Evolutionary conservation across 2,329 filamentous ascomycete genomes (phyloP), one percentile per base, ranked within the genome.

Genomic region (Exophiala bonariae): DNA sequence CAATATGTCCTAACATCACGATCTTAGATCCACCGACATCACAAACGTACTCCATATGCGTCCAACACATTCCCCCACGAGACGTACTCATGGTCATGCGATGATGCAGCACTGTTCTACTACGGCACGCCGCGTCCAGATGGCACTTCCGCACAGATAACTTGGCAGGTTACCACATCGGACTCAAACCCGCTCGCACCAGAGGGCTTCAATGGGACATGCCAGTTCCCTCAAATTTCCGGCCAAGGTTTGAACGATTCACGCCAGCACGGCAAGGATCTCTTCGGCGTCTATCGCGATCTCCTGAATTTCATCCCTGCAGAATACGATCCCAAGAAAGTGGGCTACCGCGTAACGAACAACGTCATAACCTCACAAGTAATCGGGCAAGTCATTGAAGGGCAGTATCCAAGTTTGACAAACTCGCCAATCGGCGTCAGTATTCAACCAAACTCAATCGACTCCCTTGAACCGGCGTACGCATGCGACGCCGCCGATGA

Each of bases 361-460:
- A 93, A 93, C 66, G 75, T 83, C 41, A 92, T 95, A 61, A 93
- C 89, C 2, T 86, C 81, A 59, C 86, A 93, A 66, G 87, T 92
- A 13, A 86, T 85, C 9, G 80, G 84, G 46, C 88, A 89, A 80
- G 65, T 92, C 5, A 76, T 89, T 44, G 72, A 77, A 46, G 88
- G 85, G 47, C 89, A 89, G 82, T 86, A 80, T 67, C 69, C 68
- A 0, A 26, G 11, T 11, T 58, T 56, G 8, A 54, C 59, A 4
- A 45, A 55, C 14, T 50, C 62, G n/a, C 37, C 41, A 14, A 53
- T 67, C 2, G 63, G 69, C 2, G 65, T 78, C 1, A 61, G 64
- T 4, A 70, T 79, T 43, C 76, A 79, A 54, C 61, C 61, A 2
- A 66, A 68, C 1, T 76, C 74, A 6, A 68, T 88, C 55, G 89